Conservation (phyloP, 495 filamentous ascomycete species). For the Neurospora africana region DNA sequence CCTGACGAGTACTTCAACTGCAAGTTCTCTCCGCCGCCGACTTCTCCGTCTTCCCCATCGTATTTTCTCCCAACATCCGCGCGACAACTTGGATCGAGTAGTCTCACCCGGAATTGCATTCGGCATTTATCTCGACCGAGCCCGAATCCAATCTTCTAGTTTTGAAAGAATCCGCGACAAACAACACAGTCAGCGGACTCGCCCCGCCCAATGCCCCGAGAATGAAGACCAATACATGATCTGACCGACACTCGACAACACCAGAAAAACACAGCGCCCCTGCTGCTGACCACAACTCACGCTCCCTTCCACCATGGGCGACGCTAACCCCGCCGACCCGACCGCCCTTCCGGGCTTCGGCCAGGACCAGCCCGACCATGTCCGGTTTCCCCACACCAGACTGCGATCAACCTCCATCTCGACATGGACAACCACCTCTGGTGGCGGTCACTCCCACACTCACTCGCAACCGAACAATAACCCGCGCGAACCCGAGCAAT, state of each 20-base stretch:
- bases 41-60: background rate
- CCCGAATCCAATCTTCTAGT: background rate
- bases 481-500: conserved; percentile 59
- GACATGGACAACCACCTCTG: background rate
- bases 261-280: background rate
- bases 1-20: background rate
- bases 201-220: background rate
- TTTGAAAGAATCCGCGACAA: background rate
- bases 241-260: background rate
- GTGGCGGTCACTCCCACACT: conserved; percentile 4
- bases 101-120: background rate
- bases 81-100: background rate
- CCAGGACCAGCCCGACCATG: conserved; percentile 8
- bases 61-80: background rate
- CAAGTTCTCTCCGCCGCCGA: background rate
- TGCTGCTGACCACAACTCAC: background rate
- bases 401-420: background rate
- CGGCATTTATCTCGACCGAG: background rate
- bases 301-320: conserved; percentile 7
- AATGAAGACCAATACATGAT: background rate
- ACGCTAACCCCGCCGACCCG: conserved; percentile 1
- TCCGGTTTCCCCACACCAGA: conserved; percentile 19
- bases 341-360: conserved; percentile 2
- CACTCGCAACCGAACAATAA: conserved; percentile 7
- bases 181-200: background rate